Conservation (phyloP, 345 rosid species). For the Crucihimalaya himalaica region DNA sequence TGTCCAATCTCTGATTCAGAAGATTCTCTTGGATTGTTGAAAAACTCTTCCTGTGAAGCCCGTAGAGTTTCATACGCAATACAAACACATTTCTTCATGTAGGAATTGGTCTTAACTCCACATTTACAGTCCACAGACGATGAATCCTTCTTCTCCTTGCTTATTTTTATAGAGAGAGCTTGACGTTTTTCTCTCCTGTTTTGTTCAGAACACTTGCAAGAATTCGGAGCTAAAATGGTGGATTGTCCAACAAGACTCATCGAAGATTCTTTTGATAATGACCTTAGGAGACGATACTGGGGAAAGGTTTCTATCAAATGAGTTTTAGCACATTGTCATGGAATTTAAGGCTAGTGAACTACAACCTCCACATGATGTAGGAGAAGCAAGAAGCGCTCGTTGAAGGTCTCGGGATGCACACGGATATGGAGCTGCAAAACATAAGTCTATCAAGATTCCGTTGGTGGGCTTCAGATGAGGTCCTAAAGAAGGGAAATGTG, state of each 20-base stretch:
- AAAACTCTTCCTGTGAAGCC: constrained; percentile 80
- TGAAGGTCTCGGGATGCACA: constrained; percentile 82
- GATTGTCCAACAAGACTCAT: no score
- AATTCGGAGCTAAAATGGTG: no score
- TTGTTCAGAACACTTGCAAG: no score
- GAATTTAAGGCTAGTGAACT: constrained; percentile 64
- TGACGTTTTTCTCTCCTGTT: no score
- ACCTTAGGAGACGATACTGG: no score
- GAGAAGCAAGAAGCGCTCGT: constrained; percentile 48
- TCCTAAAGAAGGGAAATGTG: constrained; percentile 64
- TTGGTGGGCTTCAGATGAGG: constrained; percentile 77
- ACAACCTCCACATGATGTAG: constrained; percentile 51
- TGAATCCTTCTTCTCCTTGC: constrained; percentile 44
- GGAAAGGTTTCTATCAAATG: neutral
- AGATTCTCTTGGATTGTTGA: constrained; percentile 33
- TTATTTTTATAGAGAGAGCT: no score
- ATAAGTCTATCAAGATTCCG: constrained; percentile 63
- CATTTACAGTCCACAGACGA: constrained; percentile 60
- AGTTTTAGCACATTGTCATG: no score
- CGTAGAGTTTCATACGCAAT: constrained; percentile 72
- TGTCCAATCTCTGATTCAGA: constrained; percentile 32
- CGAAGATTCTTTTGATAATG: no score
- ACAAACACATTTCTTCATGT: constrained; percentile 66
- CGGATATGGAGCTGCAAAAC: constrained; percentile 91
- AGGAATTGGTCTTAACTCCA: constrained; percentile 50